Percentiles rank a stretch among this genome's conserved stretches.
Conservation (phyloP, 2,329 filamentous ascomycete species). For the Madurella fahalii region DNA sequence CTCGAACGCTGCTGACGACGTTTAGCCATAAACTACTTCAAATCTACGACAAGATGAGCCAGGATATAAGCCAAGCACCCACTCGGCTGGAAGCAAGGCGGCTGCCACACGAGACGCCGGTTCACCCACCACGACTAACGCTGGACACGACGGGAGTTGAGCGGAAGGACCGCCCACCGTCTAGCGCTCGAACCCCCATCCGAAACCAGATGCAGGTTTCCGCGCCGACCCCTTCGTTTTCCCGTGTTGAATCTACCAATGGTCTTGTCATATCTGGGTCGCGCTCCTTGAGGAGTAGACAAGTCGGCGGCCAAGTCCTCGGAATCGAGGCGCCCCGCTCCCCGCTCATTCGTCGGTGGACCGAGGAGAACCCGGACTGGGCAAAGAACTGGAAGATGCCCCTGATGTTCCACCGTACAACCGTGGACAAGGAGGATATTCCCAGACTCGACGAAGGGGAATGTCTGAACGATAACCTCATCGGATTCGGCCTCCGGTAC, state of each 20-base stretch:
- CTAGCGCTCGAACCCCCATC: slow-evolving; percentile 3
- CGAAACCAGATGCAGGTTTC: slow-evolving; percentile 13
- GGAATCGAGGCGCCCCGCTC: neutral
- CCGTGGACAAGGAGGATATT: slow-evolving; percentile 69
- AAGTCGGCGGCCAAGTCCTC: neutral
- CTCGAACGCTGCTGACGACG: neutral
- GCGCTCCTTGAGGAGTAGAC: slow-evolving; percentile 11
- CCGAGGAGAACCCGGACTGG: slow-evolving; percentile 49
- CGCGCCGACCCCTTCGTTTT: neutral
- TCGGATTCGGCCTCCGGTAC: slow-evolving; percentile 80
- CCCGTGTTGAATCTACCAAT: neutral
- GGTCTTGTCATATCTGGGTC: neutral
- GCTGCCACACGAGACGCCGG: neutral
- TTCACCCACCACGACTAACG: neutral
- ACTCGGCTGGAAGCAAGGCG: neutral
- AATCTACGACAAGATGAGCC: neutral
- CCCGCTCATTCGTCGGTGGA: slow-evolving; percentile 41
- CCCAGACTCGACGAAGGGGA: slow-evolving; percentile 74
- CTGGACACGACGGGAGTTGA: neutral
- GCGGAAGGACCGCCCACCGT: neutral
- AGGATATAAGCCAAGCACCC: neutral
- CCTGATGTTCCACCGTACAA: slow-evolving; percentile 62
- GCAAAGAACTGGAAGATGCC: slow-evolving; percentile 50
- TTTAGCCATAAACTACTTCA: slow-evolving; percentile 3
- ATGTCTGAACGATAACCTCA: slow-evolving; percentile 88